Evolutionary conservation across 768 basidiomycete genomes (phyloP).

Genomic region (Dentipellis sp.): DNA sequence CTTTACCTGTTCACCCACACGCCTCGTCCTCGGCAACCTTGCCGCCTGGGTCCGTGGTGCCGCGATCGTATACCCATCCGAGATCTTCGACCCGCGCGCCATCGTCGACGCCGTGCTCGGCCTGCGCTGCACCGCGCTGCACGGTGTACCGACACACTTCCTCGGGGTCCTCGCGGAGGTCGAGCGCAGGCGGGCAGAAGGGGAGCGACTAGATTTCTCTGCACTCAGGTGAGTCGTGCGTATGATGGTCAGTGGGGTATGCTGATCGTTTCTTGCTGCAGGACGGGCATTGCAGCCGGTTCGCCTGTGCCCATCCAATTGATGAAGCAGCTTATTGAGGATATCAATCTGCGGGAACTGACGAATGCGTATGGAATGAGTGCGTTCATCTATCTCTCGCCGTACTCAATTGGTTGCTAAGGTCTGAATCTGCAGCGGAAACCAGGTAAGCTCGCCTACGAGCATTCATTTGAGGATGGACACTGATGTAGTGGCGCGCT

Average conservation of each 20-base stretch:
- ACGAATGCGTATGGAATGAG: conserved; percentile 87
- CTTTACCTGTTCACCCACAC: conserved; percentile 25
- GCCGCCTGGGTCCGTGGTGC: conserved; percentile 70
- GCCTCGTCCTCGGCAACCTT: conserved; percentile 74
- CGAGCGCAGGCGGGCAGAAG: conserved; percentile 37
- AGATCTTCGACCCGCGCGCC: conserved; percentile 49
- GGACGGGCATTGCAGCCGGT: conserved; percentile 79
- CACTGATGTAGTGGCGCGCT: background rate
- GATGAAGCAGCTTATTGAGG: conserved; percentile 62
- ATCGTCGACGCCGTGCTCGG: conserved; percentile 63
- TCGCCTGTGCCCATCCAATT: conserved; percentile 71
- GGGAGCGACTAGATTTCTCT: conserved; percentile 38
- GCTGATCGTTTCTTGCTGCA: conserved; percentile 17
- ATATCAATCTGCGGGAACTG: conserved; percentile 58
- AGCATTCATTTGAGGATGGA: no score
- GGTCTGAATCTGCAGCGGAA: conserved; percentile 41
- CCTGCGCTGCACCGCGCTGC: conserved; percentile 69
- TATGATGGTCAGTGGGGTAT: background rate
- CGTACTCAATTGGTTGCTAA: background rate
- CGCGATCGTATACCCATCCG: conserved; percentile 68
- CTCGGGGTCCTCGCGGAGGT: conserved; percentile 65
- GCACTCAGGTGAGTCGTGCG: conserved; percentile 39
- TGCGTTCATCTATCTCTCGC: conserved; percentile 26
- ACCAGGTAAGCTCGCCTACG: conserved; percentile 37
- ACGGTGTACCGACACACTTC: conserved; percentile 84